Base-by-base conservation (phyloP, 2,329 filamentous ascomycete species). In the Scytalidium lignicola region DNA sequence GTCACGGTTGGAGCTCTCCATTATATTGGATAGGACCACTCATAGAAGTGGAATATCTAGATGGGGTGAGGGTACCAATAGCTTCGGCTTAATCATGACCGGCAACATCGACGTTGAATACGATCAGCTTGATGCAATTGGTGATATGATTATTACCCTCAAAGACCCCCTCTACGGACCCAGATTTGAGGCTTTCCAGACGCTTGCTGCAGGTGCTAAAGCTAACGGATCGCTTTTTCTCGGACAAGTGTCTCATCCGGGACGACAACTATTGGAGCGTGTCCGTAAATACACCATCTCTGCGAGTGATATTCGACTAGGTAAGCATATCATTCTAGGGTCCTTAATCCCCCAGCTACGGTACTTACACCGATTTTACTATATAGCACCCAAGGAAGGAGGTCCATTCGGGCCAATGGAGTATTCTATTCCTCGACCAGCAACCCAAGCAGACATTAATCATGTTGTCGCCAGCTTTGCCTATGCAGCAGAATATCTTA, bases 81-180 rank as follows among this genome's bases (percentile, higher is more conserved):
- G 66, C 12, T 71, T 72, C 43, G 80, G 81, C 10, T 56, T 79
- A 21, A 78, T 84, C 50, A 62, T 83, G 1, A 82, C 79, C 0
- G 82, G 83, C 41, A 86, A 86, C 63, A 69, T 83, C 51, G 81
- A 83, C 74, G 72, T 85, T 41, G 78, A 83, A 43, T 79, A 75
- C 54, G 78, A 81, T 44, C 73, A 80, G 46, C 65, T 83, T 1
- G 79, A 82, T 54, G 71, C 70, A 4, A 58, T 73, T 2, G 80
- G 80, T 8, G 81, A 83, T 62, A 67, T 69, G 1, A 80, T 86
- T 59, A 78, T 87, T 41, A 76, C 81, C 1, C 66, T 66, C 8
- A 71, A 71, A 5, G 73, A 73, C 6, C 65, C 70, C 0, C 76
- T 74, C 47, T 67, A 70, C 9, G 82, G 80, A 21, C 70, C 76